Percentiles rank a stretch among this genome's conserved stretches.
These are phyloP conservation scores for Puccinia novopanici DNA, from an alignment of 1,284 basidiomycete species.

Conservation along the genomic window DNA sequence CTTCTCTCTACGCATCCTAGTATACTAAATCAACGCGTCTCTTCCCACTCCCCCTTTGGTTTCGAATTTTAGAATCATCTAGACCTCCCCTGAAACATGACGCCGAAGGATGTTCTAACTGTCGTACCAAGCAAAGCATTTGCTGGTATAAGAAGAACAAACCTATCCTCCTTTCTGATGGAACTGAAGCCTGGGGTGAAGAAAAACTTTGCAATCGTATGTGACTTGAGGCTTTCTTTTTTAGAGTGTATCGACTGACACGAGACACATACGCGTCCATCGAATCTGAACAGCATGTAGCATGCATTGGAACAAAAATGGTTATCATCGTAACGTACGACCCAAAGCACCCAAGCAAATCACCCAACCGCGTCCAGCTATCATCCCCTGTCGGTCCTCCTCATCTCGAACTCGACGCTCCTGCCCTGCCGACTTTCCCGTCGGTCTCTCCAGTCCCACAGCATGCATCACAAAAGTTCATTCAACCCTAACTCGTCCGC, in stretches of 20 bases:
- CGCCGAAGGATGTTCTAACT: conserved; percentile 41
- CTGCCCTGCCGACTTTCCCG: not conserved
- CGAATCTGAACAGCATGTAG: conserved; percentile 29
- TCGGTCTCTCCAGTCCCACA: conserved; percentile 40
- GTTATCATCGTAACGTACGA: conserved; percentile 32
- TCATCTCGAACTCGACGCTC: conserved; percentile 31
- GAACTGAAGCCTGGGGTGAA: conserved; percentile 35
- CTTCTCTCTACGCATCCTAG: not conserved
- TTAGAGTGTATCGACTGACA: not conserved
- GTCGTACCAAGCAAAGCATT: conserved; percentile 27
- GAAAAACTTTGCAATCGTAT: conserved; percentile 48
- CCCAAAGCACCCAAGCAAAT: conserved; percentile 23
- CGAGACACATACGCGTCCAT: not conserved
- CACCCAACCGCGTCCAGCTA: not conserved
- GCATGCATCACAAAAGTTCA: conserved; percentile 31
- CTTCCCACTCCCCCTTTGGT: not conserved
- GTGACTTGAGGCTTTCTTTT: not conserved
- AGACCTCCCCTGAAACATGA: conserved; percentile 26
- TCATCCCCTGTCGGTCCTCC: conserved; percentile 13
- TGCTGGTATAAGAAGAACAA: conserved; percentile 47
- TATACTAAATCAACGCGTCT: not conserved
- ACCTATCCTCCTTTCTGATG: conserved; percentile 21
- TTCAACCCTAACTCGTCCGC: conserved; percentile 1
- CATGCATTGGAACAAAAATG: conserved; percentile 48
- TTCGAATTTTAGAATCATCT: not conserved